These are phyloP conservation scores for Linderniella brevidens DNA, from an alignment of 257 asterid genomes.

Conservation along the genomic window DNA sequence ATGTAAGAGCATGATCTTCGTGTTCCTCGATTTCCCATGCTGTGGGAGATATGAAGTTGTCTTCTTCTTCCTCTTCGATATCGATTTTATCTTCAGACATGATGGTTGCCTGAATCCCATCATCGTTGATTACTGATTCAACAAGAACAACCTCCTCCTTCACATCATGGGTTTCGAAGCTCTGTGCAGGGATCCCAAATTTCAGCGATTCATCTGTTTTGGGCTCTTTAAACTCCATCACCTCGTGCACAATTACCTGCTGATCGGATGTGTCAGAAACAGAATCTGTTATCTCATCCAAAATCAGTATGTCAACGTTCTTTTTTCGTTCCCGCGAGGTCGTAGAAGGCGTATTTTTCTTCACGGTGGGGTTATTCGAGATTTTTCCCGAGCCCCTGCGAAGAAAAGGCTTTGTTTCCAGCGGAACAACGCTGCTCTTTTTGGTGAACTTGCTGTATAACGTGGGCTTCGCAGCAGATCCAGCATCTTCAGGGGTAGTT, in stretches of 20 bases:
- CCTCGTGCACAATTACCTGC: constrained; percentile 28
- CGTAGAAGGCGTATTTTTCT: constrained; percentile 31
- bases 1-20: constrained; percentile 29
- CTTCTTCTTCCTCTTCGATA: constrained; percentile 59
- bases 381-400: constrained; percentile 65
- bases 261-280: constrained; percentile 21
- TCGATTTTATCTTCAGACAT: constrained; percentile 23
- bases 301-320: constrained; percentile 11
- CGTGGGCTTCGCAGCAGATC: constrained; percentile 44
- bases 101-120: constrained; percentile 10
- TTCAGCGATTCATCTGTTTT: constrained; percentile 14
- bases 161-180: constrained; percentile 29
- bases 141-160: constrained; percentile 24
- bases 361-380: constrained; percentile 29
- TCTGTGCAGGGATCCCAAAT: constrained; percentile 13
- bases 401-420: constrained; percentile 86
- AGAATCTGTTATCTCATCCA: constrained; percentile 24
- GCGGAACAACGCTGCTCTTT: constrained; percentile 86
- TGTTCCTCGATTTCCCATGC: constrained; percentile 89
- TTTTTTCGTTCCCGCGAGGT: constrained; percentile 19
- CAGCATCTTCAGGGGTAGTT: constrained; percentile 29
- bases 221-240: constrained; percentile 17
- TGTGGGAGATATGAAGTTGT: constrained; percentile 59
- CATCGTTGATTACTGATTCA: constrained; percentile 11
- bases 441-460: constrained; percentile 56